Conservation (phyloP, 352 stramenopile genomes). For the Phytophthora tubulina region DNA sequence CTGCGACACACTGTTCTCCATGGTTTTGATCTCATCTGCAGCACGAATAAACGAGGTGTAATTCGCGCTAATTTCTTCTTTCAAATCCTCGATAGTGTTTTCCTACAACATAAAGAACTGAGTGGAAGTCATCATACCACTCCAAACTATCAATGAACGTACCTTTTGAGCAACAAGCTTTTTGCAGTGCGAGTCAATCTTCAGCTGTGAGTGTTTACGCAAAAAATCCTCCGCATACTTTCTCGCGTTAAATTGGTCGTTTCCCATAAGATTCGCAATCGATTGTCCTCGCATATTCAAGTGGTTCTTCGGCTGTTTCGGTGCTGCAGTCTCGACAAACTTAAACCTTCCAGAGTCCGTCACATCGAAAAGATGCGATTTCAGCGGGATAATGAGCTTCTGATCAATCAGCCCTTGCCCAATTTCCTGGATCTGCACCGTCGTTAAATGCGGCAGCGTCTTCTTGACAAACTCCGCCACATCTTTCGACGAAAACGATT, state of each 20-base stretch:
- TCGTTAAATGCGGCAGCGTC: constrained; percentile 47
- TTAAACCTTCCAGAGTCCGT: constrained; percentile 64
- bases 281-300: constrained; percentile 73
- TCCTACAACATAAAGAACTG: constrained; percentile 46
- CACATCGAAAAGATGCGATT: constrained; percentile 83
- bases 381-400: constrained; percentile 77
- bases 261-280: constrained; percentile 86
- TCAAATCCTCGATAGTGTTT: constrained; percentile 85
- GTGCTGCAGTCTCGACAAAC: constrained; percentile 55
- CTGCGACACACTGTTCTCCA: constrained; percentile 88
- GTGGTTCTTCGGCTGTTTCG: constrained; percentile 76
- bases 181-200: constrained; percentile 80
- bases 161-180: constrained; percentile 83
- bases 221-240: constrained; percentile 87
- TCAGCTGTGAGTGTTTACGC: constrained; percentile 75
- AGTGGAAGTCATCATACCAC: background rate
- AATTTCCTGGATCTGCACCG: constrained; percentile 56
- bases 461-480: constrained; percentile 72
- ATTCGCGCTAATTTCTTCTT: constrained; percentile 85
- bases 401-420: constrained; percentile 76
- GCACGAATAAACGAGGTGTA: constrained; percentile 85
- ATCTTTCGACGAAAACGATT: constrained; percentile 77
- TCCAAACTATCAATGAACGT: background rate
- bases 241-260: constrained; percentile 65
- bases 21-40: constrained; percentile 79